Evolutionary conservation across 75 land plant species (phyloP).

Genomic region (Cunninghamia lanceolata): DNA sequence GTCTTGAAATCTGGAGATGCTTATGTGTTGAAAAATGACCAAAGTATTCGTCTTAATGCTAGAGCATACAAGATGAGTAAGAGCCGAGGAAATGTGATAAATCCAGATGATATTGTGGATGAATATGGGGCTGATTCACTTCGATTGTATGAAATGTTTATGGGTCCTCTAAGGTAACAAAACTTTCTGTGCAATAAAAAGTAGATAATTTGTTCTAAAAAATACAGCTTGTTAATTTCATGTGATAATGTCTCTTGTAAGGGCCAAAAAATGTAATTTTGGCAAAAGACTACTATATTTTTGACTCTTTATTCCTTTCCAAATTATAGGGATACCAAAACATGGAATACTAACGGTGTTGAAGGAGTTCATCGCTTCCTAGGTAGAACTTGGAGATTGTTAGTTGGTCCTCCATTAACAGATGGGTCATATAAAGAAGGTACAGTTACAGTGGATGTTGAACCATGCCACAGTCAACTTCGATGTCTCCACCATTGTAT

Average conservation of each 20-base stretch:
- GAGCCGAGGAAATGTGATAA: constrained; percentile 94
- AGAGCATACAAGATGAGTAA: constrained; percentile 96
- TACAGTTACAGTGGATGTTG: constrained; percentile 47
- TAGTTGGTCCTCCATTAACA: constrained; percentile 72
- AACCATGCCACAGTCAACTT: constrained; percentile 75
- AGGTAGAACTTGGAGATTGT: constrained; percentile 78
- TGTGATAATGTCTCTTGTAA: background rate
- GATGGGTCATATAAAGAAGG: constrained; percentile 62
- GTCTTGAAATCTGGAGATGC: constrained; percentile 78
- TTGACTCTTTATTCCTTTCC: background rate
- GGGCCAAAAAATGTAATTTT: background rate
- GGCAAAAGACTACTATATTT: background rate
- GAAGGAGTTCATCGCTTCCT: constrained; percentile 96
- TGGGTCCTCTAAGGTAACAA: constrained; percentile 89
- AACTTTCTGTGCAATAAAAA: background rate
- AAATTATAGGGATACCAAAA: constrained; percentile 72
- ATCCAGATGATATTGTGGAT: constrained; percentile 92
- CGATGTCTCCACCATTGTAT: constrained; percentile 84
- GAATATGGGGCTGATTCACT: constrained; percentile 97
- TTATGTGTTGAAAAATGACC: constrained; percentile 70
- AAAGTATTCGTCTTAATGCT: constrained; percentile 56
- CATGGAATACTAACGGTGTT: constrained; percentile 91
- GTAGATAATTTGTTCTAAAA: background rate
- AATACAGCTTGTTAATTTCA: background rate
- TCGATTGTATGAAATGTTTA: constrained; percentile 97